Conservation (phyloP, 1,284 basidiomycete species). For the Pascua guehoae region DNA sequence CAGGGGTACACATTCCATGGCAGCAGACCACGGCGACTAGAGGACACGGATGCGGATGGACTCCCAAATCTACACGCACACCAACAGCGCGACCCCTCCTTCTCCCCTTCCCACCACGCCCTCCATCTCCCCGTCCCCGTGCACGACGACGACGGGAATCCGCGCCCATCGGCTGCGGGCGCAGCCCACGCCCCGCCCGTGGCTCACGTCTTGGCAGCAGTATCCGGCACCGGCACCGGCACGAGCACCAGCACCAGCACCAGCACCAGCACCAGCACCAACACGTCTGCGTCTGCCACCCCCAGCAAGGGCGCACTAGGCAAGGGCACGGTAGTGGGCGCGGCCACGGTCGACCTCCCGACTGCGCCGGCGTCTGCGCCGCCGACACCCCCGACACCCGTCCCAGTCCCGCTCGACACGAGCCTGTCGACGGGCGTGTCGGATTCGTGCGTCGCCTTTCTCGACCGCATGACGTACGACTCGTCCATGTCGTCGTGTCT, state of each 20-base stretch:
- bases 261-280: neutral
- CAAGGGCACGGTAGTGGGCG: neutral
- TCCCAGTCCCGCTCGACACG: constrained; percentile 70
- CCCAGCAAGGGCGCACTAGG: neutral
- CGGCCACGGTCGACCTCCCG: constrained; percentile 1
- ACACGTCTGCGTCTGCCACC: too few relatives aligned
- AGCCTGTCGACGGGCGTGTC: constrained; percentile 62
- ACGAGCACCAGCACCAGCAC: neutral
- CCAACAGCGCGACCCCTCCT: too few relatives aligned
- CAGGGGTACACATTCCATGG: too few relatives aligned
- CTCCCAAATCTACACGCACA: too few relatives aligned
- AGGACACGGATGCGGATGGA: too few relatives aligned
- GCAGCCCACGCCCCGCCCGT: too few relatives aligned
- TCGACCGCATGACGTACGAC: constrained; percentile 68
- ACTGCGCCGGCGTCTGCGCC: constrained; percentile 44
- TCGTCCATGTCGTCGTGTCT: constrained; percentile 71
- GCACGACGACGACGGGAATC: too few relatives aligned
- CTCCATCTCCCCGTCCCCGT: too few relatives aligned
- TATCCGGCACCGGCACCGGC: neutral
- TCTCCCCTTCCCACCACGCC: too few relatives aligned
- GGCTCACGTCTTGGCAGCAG: neutral
- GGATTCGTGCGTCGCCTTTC: constrained; percentile 62
- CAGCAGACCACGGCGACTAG: too few relatives aligned
- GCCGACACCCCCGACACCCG: constrained; percentile 61
- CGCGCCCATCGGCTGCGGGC: too few relatives aligned